Percentiles rank a stretch among this genome's conserved stretches.
phyloP scores from a whole-genome alignment of 2,329 filamentous ascomycete species.

The Sporothrix pallida region DNA sequence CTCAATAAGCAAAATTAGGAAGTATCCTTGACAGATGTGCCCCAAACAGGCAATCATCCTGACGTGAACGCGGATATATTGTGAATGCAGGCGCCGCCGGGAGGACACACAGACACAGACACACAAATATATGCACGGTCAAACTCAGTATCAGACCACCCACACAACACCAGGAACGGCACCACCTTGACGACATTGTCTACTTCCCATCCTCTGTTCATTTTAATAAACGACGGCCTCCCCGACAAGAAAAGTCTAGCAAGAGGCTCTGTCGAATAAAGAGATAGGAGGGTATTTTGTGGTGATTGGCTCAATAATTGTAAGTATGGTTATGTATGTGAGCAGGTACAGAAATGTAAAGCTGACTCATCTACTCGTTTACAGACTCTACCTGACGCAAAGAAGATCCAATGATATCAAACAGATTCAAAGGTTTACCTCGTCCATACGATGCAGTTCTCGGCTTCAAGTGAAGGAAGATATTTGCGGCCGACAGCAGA shows the following conservation, averaged over 20 bases:
- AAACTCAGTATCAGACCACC: neutral
- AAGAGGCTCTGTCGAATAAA: neutral
- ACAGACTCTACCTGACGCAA: too few species aligned
- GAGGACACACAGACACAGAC: neutral
- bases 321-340: too few species aligned
- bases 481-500: too few species aligned
- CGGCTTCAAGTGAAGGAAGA: too few species aligned
- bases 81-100: neutral
- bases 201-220: constrained; percentile 16
- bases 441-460: too few species aligned
- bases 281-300: neutral
- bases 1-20: neutral
- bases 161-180: neutral
- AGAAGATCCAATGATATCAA: too few species aligned
- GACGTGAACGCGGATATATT: neutral
- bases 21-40: constrained; percentile 2
- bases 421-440: too few species aligned
- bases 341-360: too few species aligned
- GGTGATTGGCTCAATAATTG: too few species aligned
- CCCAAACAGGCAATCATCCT: constrained; percentile 9
- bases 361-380: neutral
- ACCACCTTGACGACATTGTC: neutral
- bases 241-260: constrained; percentile 3
- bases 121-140: neutral
- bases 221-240: constrained; percentile 11